A percentile compares a stretch with the other conserved stretches of the same genome.
phyloP scores from a whole-genome alignment of 768 basidiomycete genomes.

The Naganishia randhawae region DNA sequence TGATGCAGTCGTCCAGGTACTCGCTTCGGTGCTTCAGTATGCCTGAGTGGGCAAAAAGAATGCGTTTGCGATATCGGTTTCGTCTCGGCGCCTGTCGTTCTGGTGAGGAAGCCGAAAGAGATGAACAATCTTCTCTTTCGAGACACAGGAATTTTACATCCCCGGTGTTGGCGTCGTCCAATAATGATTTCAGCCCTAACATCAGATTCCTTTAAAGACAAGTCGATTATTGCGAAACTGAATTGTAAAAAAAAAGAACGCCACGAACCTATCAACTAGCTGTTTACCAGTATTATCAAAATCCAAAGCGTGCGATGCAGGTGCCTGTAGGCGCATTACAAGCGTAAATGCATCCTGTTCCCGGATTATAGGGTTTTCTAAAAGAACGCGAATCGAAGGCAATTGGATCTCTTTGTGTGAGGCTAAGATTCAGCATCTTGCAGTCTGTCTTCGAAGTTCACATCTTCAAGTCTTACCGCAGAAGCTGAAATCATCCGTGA shows the following conservation, averaged over 20 bases:
- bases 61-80: slow-evolving; percentile 63
- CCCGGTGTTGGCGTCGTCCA: slow-evolving; percentile 72
- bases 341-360: slow-evolving; percentile 68
- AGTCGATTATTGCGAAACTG: slow-evolving; percentile 60
- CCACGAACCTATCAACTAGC: slow-evolving; percentile 59
- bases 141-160: slow-evolving; percentile 73
- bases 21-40: slow-evolving; percentile 70
- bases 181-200: slow-evolving; percentile 61
- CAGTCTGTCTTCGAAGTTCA: not conserved
- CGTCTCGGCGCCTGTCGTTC: slow-evolving; percentile 18
- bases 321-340: slow-evolving; percentile 70
- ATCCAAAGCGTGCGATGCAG: slow-evolving; percentile 36
- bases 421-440: not conserved
- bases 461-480: not conserved
- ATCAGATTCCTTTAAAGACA: not conserved
- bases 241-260: slow-evolving; percentile 65
- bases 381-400: slow-evolving; percentile 61
- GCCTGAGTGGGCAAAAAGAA: slow-evolving; percentile 74
- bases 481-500: not conserved
- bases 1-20: slow-evolving; percentile 61
- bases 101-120: slow-evolving; percentile 11
- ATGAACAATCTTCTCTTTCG: slow-evolving; percentile 55
- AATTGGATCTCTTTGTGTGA: slow-evolving; percentile 59
- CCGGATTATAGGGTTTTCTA: slow-evolving; percentile 60
- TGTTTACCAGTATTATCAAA: slow-evolving; percentile 30